Evolutionary conservation across 768 basidiomycete species (phyloP), one percentile per base, ranked within the genome.

Genomic region (Termitomyces sp.): DNA sequence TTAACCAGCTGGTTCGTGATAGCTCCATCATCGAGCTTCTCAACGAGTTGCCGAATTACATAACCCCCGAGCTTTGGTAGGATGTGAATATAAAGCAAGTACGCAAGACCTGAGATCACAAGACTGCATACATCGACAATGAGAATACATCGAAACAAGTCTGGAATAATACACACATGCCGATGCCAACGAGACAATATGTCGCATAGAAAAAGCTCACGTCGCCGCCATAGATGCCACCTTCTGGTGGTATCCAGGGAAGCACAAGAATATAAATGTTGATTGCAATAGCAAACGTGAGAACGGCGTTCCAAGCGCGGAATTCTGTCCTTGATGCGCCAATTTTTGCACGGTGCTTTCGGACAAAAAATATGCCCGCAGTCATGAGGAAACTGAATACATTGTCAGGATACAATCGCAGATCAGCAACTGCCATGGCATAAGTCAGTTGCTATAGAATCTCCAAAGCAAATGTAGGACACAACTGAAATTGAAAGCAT

Each of bases 51-150:
- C n/a, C 76, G 70, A 33, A 81, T 71, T 15, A 64, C 62, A 58
- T 80, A 80, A 6, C 74, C 73, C 5, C 75, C 68, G 7, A 70
- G 52, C 55, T 69, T 71, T 16, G 79, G 81, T 7, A 82, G 61
- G 13, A 76, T 46, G 4, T 74, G 56, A 22, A 79, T 72, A 69
- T 71, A 73, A 27, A 73, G 22, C 20, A 59, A 53, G 52, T 72
- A 75, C 7, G 62, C 65, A 18, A 70, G 48, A 25, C 61, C 68
- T 0, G 70, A 70, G 7, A 73, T 32, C 16, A 54, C 64, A 43
- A 74, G 64, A 45, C 71, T 71, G 52, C 29, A 36, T 18, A 18
- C 27, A 18, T 36, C 18, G 20, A 40, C 27, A 35, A 31, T 12
- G 27, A 22, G 23, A 50, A 15, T 11, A 48, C 31, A 5, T 25